phyloP scores from a whole-genome alignment of 1,139 yeast species.

The Kodamaea alishanica region DNA sequence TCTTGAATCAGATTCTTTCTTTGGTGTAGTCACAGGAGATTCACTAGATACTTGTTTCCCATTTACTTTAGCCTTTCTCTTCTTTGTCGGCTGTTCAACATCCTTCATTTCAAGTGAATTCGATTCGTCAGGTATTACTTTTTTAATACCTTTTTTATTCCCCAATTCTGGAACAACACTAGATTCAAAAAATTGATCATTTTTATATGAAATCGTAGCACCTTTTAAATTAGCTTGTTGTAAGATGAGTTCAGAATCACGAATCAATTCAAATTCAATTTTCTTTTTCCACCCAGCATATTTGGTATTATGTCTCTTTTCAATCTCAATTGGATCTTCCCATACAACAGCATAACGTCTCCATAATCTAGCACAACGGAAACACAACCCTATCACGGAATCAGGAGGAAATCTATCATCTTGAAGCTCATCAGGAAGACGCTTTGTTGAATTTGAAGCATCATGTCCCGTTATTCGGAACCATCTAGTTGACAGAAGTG shows the following conservation, averaged over 20 bases:
- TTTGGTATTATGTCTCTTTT: slow-evolving; percentile 39
- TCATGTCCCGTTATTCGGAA: slow-evolving; percentile 65
- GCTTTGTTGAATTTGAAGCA: slow-evolving; percentile 19
- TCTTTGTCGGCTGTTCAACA: slow-evolving; percentile 1
- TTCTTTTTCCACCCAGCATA: slow-evolving; percentile 54
- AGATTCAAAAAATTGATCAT: slow-evolving; percentile 5
- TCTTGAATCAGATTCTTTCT: slow-evolving; percentile 5
- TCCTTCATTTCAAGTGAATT: slow-evolving; percentile 2
- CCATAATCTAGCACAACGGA: slow-evolving; percentile 89
- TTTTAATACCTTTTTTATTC: slow-evolving; percentile 4
- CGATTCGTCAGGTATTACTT: neutral
- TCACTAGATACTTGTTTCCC: neutral
- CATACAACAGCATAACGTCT: slow-evolving; percentile 85
- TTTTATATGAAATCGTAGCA: slow-evolving; percentile 8
- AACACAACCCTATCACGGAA: slow-evolving; percentile 58
- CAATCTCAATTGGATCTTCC: slow-evolving; percentile 74
- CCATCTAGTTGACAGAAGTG: slow-evolving; percentile 60
- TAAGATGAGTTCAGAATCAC: slow-evolving; percentile 59
- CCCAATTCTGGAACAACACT: slow-evolving; percentile 4
- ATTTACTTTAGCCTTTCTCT: slow-evolving; percentile 1
- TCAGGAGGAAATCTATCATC: slow-evolving; percentile 26
- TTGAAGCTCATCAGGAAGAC: slow-evolving; percentile 12
- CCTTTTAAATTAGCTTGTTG: slow-evolving; percentile 35
- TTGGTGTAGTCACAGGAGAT: neutral
- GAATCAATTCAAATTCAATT: slow-evolving; percentile 67